Base-by-base conservation (phyloP, 192 early-diverging fungal species). In the Coemansia guatemalensis region DNA sequence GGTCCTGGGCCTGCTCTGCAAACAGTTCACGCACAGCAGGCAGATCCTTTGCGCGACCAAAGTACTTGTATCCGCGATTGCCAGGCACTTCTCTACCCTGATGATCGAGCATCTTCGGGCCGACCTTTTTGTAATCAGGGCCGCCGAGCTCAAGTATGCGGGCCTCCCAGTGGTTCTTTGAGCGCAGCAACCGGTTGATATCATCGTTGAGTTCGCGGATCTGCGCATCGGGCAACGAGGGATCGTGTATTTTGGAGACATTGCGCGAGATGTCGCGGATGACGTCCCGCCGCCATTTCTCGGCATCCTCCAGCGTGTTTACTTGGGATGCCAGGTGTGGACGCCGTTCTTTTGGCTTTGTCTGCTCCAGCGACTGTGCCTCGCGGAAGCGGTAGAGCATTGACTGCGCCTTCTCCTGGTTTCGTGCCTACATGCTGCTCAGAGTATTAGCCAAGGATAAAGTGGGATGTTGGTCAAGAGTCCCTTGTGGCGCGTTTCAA, bases 371-470 rank as follows among this genome's bases (percentile, higher is more conserved):
- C 58, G 85, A 87, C 75, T 96, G 92, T 20, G 96, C 95, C 73
- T 94, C 94, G 65, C 96, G 90, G 82, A 98, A 98, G 48, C 94
- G 93, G 73, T 94, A 95, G 20, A 98, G 88, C 94, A 96, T 96
- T 30, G 96, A 93, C 88, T 98, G 94, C 22, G 96, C 96, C 76
- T 98, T 98, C 70, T 98, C 96, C 79, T 98, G 90, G 76, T 98
- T 98, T 71, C 94, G 89, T 29, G 95, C 95, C 95, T 68, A 68
- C 35, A 67, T 49, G 60, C 25, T 48, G 58, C 27, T n/a, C n/a
- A n/a, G n/a, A 12, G 35, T 11, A 11, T 39, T 39, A 39, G 32
- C 56, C 27, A 57, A 39, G 30, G 18, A 39, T 30, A 57, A 39
- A 30, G 25, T n/a, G 26, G 14, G 8, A 9, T 23, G 4, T 27